Conservation (phyloP, 495 filamentous ascomycete species). For the Astrothelium macrocarpum region DNA sequence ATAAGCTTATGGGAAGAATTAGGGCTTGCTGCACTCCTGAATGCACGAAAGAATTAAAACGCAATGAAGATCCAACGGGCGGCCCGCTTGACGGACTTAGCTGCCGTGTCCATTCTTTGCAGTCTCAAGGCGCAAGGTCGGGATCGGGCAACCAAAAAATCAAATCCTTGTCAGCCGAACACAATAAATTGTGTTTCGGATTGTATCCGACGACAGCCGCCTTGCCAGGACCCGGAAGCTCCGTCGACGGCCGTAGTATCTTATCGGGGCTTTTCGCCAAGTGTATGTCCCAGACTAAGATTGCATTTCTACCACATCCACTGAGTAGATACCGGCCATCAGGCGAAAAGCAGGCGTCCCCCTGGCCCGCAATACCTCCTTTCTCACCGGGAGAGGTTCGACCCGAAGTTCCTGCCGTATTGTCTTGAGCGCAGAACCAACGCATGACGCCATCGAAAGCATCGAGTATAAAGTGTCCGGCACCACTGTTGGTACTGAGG, state of each 20-base stretch:
- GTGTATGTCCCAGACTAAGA: conserved; percentile 77
- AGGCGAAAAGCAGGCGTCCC: conserved; percentile 78
- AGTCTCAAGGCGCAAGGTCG: conserved; percentile 29
- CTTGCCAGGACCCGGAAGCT: conserved; percentile 55
- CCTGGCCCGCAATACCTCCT: conserved; percentile 39
- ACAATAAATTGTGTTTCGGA: conserved; percentile 80
- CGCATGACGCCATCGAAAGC: conserved; percentile 72
- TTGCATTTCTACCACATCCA: conserved; percentile 52
- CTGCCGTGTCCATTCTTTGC: no score
- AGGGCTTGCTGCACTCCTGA: not conserved
- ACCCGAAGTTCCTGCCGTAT: conserved; percentile 36
- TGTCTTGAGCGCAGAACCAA: conserved; percentile 41
- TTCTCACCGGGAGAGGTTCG: conserved; percentile 42
- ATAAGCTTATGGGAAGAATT: not conserved
- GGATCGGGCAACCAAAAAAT: conserved; percentile 84
- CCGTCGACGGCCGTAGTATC: conserved; percentile 52
- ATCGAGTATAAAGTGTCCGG: conserved; percentile 80
- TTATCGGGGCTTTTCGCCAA: conserved; percentile 44
- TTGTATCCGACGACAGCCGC: conserved; percentile 76
- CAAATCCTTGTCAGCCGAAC: conserved; percentile 76
- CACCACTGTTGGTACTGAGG: conserved; percentile 59
- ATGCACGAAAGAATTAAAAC: not conserved
- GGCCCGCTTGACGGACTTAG: no score
- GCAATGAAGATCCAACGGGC: not conserved
- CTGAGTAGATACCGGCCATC: conserved; percentile 82